Evolutionary conservation across 768 basidiomycete species (phyloP).

Genomic region (Nidularia pulvinata): DNA sequence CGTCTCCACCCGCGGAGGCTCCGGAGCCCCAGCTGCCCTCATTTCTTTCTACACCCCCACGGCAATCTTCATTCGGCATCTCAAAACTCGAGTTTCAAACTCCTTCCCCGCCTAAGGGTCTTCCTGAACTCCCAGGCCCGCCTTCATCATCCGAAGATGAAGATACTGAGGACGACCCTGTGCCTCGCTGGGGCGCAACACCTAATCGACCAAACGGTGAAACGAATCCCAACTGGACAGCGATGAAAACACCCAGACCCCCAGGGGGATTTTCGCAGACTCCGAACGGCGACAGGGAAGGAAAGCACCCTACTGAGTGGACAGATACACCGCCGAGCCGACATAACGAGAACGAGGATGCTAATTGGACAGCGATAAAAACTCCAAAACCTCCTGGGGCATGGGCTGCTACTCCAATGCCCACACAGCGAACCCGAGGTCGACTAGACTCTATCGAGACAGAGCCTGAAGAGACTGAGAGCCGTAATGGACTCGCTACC

Average conservation of each 20-base stretch:
- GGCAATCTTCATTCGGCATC: constrained; percentile 28
- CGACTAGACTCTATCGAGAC: neutral
- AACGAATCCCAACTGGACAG: constrained; percentile 11
- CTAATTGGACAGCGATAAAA: constrained; percentile 24
- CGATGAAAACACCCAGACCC: constrained; percentile 38
- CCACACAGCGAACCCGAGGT: neutral
- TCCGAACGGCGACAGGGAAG: neutral
- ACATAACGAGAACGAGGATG: neutral
- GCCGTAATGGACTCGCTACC: constrained; percentile 30
- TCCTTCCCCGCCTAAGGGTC: constrained; percentile 59
- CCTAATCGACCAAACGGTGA: neutral
- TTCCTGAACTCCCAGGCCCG: constrained; percentile 69
- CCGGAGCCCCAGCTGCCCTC: neutral
- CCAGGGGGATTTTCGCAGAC: constrained; percentile 25
- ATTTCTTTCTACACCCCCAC: constrained; percentile 11
- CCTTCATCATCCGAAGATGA: constrained; percentile 38
- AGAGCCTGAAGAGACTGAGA: neutral
- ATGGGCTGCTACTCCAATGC: constrained; percentile 29
- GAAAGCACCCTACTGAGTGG: too few relatives aligned
- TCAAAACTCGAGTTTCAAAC: constrained; percentile 54
- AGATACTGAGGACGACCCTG: constrained; percentile 15
- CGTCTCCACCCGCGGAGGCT: constrained; percentile 11
- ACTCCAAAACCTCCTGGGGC: constrained; percentile 46
- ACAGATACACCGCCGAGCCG: neutral
- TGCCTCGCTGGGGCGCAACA: constrained; percentile 2